A percentile compares a stretch with the other conserved stretches of the same genome.
phyloP scores from a whole-genome alignment of 2,329 filamentous ascomycete species.

The Stachybotrys chartarum region DNA sequence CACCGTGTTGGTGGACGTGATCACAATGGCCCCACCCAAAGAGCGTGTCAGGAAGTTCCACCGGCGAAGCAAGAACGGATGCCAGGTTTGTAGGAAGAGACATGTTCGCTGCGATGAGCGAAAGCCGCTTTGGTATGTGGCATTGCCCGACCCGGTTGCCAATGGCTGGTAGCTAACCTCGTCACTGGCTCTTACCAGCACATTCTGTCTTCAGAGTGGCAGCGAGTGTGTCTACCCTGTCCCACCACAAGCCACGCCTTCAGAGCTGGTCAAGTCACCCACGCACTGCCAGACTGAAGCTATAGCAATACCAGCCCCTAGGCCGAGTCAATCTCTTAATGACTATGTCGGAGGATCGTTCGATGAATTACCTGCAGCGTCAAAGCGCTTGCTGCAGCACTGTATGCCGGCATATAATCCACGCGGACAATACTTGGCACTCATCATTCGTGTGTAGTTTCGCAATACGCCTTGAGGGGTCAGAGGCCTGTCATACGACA shows the following conservation, averaged over 20 bases:
- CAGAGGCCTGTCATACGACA: constrained; percentile 30
- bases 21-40: constrained; percentile 25
- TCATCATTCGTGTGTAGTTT: constrained; percentile 18
- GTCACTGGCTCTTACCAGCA: constrained; percentile 17
- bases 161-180: too few species aligned
- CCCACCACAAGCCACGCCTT: constrained; percentile 12
- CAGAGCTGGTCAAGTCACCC: background rate
- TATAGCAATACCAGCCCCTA: constrained; percentile 7
- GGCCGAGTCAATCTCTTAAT: constrained; percentile 12
- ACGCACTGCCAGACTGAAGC: background rate
- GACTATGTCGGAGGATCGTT: constrained; percentile 24
- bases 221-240: constrained; percentile 33
- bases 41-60: constrained; percentile 29
- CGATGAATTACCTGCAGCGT: constrained; percentile 20
- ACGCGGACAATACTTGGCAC: background rate
- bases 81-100: constrained; percentile 29
- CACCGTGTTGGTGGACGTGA: constrained; percentile 4
- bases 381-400: constrained; percentile 20
- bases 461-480: constrained; percentile 33
- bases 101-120: constrained; percentile 40
- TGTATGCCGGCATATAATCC: constrained; percentile 10
- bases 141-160: background rate
- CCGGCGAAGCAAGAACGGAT: constrained; percentile 28
- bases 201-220: constrained; percentile 37
- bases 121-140: constrained; percentile 36